Conservation (phyloP, 306 rosid species). For the Cicer judaicum region DNA sequence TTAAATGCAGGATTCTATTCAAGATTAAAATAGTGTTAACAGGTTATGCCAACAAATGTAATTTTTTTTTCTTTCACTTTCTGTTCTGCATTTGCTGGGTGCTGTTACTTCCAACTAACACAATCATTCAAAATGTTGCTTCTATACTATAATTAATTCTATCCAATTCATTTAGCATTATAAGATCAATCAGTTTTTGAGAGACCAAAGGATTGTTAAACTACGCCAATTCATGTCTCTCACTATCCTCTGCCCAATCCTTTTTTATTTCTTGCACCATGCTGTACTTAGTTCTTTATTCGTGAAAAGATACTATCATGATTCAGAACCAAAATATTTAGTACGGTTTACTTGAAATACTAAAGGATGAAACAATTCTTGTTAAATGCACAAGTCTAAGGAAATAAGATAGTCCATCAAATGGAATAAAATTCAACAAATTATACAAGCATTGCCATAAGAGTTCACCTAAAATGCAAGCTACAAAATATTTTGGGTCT, state of each 20-base stretch:
- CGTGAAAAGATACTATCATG: conserved; percentile 3
- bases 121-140: conserved; percentile 16
- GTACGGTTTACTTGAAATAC: conserved; percentile 11
- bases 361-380: conserved; percentile 11
- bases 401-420: conserved; percentile 9
- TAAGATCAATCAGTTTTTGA: conserved; percentile 21
- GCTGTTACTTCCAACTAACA: conserved; percentile 33
- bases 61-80: conserved; percentile 4
- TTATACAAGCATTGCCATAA: conserved; percentile 25
- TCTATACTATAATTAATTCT: conserved; percentile 5
- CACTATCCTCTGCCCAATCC: conserved; percentile 3
- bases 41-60: neutral
- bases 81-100: conserved; percentile 33
- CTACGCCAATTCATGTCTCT: conserved; percentile 5
- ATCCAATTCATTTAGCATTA: conserved; percentile 33
- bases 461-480: conserved; percentile 19
- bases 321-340: conserved; percentile 34
- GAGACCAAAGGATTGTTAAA: conserved; percentile 15
- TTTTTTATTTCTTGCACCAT: conserved; percentile 1
- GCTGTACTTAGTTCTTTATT: conserved; percentile 30
- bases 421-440: conserved; percentile 29
- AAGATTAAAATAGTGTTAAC: conserved; percentile 14
- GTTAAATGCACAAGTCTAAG: conserved; percentile 9
- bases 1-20: conserved; percentile 27
- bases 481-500: neutral